Conservation (phyloP, 2,329 filamentous ascomycete species). For the Aspergillus amoenus region DNA sequence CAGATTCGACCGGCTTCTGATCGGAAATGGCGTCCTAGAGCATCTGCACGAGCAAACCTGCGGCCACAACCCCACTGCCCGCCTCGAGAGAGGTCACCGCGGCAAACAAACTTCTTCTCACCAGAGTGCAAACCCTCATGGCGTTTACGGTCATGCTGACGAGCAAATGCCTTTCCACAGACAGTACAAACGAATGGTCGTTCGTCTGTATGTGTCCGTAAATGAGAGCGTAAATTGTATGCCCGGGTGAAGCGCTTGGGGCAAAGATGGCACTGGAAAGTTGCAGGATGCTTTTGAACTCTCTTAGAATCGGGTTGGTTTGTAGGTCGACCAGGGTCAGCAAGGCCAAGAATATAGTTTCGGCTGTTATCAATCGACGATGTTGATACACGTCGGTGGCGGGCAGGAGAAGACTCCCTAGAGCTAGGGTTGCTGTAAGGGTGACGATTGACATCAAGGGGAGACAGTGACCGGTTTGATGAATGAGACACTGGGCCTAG, state of each 20-base stretch:
- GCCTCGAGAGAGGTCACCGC: conserved; percentile 79
- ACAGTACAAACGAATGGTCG: conserved; percentile 96
- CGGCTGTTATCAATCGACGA: conserved; percentile 57
- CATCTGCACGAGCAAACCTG: conserved; percentile 91
- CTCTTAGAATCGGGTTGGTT: conserved; percentile 66
- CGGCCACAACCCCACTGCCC: conserved; percentile 91
- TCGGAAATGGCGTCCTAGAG: conserved; percentile 88
- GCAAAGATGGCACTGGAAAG: conserved; percentile 90
- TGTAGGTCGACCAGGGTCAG: conserved; percentile 79
- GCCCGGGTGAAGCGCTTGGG: conserved; percentile 95
- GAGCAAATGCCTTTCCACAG: conserved; percentile 94
- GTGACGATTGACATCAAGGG: conserved; percentile 35
- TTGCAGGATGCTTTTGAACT: conserved; percentile 96
- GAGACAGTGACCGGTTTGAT: conserved; percentile 46
- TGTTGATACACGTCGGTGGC: conserved; percentile 45
- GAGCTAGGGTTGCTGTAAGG: conserved; percentile 43
- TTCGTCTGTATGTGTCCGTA: conserved; percentile 96
- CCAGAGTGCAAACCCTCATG: conserved; percentile 95
- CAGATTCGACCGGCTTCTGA: conserved; percentile 94
- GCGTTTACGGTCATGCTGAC: conserved; percentile 94
- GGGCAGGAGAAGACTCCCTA: conserved; percentile 45
- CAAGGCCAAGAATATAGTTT: conserved; percentile 84
- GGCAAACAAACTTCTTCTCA: conserved; percentile 98
- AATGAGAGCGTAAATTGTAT: conserved; percentile 92
- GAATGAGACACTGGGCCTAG: conserved; percentile 31